A percentile compares a stretch with the other conserved stretches of the same genome.
These are phyloP conservation scores for Fusarium duplospermum DNA, from an alignment of 2,329 filamentous ascomycete species.

Conservation along the genomic window DNA sequence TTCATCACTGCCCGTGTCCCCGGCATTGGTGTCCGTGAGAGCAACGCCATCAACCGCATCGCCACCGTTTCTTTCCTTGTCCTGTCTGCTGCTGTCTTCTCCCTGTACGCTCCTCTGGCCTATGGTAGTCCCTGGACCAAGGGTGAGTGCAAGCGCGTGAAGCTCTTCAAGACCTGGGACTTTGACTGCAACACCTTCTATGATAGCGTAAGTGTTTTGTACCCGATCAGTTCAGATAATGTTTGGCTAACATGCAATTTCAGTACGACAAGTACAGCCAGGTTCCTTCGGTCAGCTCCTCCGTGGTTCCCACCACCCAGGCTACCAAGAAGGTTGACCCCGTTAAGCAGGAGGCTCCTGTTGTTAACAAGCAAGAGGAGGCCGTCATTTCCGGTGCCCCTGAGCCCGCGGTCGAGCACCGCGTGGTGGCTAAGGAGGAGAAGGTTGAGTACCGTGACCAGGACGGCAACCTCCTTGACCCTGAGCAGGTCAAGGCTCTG, in stretches of 20 bases:
- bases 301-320: constrained; percentile 46
- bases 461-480: constrained; percentile 87
- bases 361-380: constrained; percentile 43
- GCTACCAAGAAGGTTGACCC: constrained; percentile 39
- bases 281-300: constrained; percentile 37
- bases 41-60: constrained; percentile 78
- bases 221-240: not conserved
- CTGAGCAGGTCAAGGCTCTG: constrained; percentile 84
- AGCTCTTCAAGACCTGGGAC: constrained; percentile 91
- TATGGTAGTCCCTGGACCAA: constrained; percentile 97
- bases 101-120: constrained; percentile 86
- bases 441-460: constrained; percentile 95
- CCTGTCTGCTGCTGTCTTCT: constrained; percentile 80
- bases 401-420: constrained; percentile 59
- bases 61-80: constrained; percentile 79
- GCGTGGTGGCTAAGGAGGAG: constrained; percentile 73
- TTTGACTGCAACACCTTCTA: constrained; percentile 98
- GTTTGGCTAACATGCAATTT: constrained; percentile 28
- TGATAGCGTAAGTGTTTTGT: constrained; percentile 76
- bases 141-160: constrained; percentile 84
- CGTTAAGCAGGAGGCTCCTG: constrained; percentile 40
- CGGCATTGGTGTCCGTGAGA: constrained; percentile 72
- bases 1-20: constrained; percentile 81
- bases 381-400: constrained; percentile 61
- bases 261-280: constrained; percentile 63